Conservation (phyloP, 139 green algal genomes). For the Micractinium conductrix region DNA sequence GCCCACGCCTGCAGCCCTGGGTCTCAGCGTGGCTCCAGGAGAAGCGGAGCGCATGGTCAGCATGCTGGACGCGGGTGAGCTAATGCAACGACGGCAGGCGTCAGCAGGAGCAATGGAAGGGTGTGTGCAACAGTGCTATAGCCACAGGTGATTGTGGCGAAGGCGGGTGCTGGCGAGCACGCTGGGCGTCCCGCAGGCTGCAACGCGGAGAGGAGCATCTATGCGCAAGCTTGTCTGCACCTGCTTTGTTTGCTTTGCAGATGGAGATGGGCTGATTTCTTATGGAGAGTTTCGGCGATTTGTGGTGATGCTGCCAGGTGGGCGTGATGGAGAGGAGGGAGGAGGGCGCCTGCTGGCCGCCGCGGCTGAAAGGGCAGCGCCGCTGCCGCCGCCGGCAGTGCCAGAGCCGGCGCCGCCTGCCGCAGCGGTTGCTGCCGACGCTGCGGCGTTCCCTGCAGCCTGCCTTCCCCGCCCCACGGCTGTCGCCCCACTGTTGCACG, state of each 20-base stretch:
- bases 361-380: not conserved
- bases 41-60: conserved; percentile 46
- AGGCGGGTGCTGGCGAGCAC: no score
- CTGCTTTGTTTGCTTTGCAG: no score
- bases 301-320: conserved; percentile 43
- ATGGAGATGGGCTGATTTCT: conserved; percentile 27
- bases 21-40: not conserved
- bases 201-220: no score
- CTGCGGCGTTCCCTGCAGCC: not conserved
- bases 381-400: not conserved
- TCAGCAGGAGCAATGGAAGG: no score
- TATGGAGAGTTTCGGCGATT: conserved; percentile 46
- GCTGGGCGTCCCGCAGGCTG: no score
- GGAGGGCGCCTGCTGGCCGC: no score
- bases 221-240: no score
- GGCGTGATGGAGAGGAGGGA: not conserved
- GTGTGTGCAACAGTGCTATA: no score
- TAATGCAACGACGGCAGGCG: no score
- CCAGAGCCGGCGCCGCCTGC: not conserved
- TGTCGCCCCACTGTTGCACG: not conserved
- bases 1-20: conserved; percentile 16
- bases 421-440: not conserved
- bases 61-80: conserved; percentile 48
- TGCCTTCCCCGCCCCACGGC: not conserved
- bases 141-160: no score